A percentile compares a stretch with the other conserved stretches of the same genome.
Conservation (phyloP, 352 stramenopile genomes). For the Halophytophthora polymorphica region DNA sequence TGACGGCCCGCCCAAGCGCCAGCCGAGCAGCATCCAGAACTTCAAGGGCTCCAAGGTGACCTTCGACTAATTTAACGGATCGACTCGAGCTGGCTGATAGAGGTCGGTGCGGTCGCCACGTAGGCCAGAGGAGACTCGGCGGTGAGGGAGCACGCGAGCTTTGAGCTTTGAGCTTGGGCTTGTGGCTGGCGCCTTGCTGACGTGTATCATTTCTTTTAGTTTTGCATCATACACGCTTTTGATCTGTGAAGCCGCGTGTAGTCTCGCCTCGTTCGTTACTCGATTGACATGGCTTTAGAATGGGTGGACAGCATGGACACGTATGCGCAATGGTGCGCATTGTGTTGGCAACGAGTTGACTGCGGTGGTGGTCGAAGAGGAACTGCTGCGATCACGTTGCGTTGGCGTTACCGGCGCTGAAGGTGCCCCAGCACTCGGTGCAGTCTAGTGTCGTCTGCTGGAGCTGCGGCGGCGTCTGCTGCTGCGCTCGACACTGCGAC, state of each 20-base stretch:
- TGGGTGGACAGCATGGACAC: too few species aligned
- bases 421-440: neutral
- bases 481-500: conserved; percentile 6
- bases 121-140: conserved; percentile 17
- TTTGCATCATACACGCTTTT: too few species aligned
- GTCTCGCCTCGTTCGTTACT: too few species aligned
- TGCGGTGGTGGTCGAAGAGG: conserved; percentile 10
- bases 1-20: conserved; percentile 79
- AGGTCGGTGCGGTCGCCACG: conserved; percentile 5
- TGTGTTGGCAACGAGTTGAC: too few species aligned
- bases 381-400: neutral
- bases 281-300: too few species aligned
- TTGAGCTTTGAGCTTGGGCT: too few species aligned
- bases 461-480: conserved; percentile 12
- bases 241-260: too few species aligned
- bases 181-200: too few species aligned
- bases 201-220: too few species aligned
- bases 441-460: conserved; percentile 8
- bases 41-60: conserved; percentile 96
- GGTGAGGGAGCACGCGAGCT: neutral
- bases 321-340: too few species aligned
- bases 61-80: conserved; percentile 90
- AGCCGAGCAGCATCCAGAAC: conserved; percentile 89
- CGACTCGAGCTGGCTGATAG: conserved; percentile 7
- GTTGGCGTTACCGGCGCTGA: neutral